Evolutionary conservation across 805 yeast species (phyloP).

Genomic region (Kodamaea kaohsiungensis): DNA sequence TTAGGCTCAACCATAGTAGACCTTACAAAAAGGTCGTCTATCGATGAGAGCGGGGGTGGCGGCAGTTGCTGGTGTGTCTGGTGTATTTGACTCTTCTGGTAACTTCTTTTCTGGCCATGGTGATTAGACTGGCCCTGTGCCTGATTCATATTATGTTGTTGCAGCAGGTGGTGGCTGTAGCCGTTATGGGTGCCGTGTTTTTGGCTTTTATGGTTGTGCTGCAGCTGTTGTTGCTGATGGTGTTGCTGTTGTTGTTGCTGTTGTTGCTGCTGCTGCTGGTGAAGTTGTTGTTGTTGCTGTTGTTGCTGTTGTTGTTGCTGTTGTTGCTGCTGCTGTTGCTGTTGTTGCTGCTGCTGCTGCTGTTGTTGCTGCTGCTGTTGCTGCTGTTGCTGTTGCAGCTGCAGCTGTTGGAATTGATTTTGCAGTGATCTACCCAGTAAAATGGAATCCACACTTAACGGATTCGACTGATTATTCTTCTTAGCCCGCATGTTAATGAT

Average conservation of each 20-base stretch:
- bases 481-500: conserved; percentile 28
- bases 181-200: neutral
- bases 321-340: conserved; percentile 4
- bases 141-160: neutral
- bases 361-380: conserved; percentile 21
- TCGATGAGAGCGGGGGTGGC: conserved; percentile 10
- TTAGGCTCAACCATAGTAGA: neutral
- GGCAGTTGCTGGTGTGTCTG: conserved; percentile 10
- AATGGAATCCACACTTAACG: conserved; percentile 6
- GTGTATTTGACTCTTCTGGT: conserved; percentile 7
- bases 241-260: conserved; percentile 4
- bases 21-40: conserved; percentile 16
- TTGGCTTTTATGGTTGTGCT: neutral
- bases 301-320: conserved; percentile 3
- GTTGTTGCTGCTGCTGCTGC: conserved; percentile 9
- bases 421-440: conserved; percentile 2
- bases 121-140: neutral
- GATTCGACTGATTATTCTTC: neutral
- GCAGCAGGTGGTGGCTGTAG: neutral
- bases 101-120: neutral
- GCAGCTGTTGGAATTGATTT: conserved; percentile 6
- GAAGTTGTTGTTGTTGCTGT: conserved; percentile 4
- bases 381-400: conserved; percentile 21
- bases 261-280: conserved; percentile 6
- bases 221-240: neutral